Conservation (phyloP, 768 basidiomycete genomes). For the Boletus rubroflammeus region DNA sequence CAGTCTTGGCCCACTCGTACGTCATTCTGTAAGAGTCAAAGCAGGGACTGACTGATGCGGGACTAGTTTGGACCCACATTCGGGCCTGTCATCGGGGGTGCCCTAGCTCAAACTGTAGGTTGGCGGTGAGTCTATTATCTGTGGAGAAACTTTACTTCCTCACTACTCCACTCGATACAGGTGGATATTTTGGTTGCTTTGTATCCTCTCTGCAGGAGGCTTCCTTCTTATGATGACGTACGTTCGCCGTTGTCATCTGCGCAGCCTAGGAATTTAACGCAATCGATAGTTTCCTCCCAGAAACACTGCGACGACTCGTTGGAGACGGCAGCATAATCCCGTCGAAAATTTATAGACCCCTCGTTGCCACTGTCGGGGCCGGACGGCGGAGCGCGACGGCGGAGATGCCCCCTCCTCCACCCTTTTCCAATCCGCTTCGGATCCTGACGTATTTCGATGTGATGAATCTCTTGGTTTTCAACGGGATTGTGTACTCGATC, state of each 20-base stretch:
- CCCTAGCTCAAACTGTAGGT: slow-evolving; percentile 51
- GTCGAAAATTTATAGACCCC: slow-evolving; percentile 25
- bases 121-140: slow-evolving; percentile 50
- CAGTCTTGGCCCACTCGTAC: slow-evolving; percentile 60
- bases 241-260: background rate
- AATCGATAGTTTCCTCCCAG: slow-evolving; percentile 20
- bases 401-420: slow-evolving; percentile 6
- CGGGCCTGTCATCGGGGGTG: slow-evolving; percentile 50
- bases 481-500: slow-evolving; percentile 52
- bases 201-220: slow-evolving; percentile 15
- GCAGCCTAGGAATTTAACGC: background rate
- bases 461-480: slow-evolving; percentile 41
- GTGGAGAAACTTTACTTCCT: background rate
- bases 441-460: slow-evolving; percentile 39
- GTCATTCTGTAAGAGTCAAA: background rate
- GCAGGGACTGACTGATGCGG: background rate
- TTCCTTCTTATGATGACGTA: slow-evolving; percentile 12
- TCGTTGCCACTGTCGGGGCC: slow-evolving; percentile 23
- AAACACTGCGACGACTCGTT: slow-evolving; percentile 22
- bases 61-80: slow-evolving; percentile 52
- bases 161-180: background rate
- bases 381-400: slow-evolving; percentile 14
- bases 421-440: slow-evolving; percentile 37
- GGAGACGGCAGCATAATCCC: slow-evolving; percentile 30
- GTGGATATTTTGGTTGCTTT: slow-evolving; percentile 24